Percentiles rank a stretch among this genome's conserved stretches.
These are phyloP conservation scores for Kodamaea jinghongensis DNA, from an alignment of 805 yeast species.

Conservation along the genomic window DNA sequence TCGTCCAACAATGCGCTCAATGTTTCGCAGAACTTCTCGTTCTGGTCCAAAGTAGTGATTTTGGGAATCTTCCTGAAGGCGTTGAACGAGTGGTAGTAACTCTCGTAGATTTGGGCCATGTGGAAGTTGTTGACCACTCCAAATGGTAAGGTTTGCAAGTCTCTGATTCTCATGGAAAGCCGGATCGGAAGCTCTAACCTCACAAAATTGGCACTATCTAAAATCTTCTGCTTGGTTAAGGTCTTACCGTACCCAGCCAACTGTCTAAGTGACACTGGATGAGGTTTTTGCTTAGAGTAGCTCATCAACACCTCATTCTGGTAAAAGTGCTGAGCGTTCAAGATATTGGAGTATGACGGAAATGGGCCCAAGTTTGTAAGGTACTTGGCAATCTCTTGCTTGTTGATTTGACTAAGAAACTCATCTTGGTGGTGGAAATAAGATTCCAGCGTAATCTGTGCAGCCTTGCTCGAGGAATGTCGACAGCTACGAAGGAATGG, in stretches of 20 bases:
- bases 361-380: constrained; percentile 38
- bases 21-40: constrained; percentile 65
- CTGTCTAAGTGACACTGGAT: constrained; percentile 88
- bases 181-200: constrained; percentile 81
- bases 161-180: constrained; percentile 74
- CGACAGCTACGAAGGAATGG: too few species aligned
- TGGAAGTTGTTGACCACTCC: constrained; percentile 83
- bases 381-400: constrained; percentile 28
- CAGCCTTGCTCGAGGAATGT: too few species aligned
- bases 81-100: constrained; percentile 85
- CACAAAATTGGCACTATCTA: constrained; percentile 86
- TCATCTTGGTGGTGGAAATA: constrained; percentile 30
- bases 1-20: constrained; percentile 67
- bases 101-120: constrained; percentile 81
- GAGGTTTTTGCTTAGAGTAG: constrained; percentile 66
- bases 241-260: constrained; percentile 85
- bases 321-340: constrained; percentile 74
- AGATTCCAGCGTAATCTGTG: constrained; percentile 25
- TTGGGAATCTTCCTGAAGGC: constrained; percentile 71
- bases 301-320: constrained; percentile 68
- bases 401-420: constrained; percentile 31
- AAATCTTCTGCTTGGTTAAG: constrained; percentile 70
- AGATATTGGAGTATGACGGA: constrained; percentile 39
- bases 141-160: constrained; percentile 79
- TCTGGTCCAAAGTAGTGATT: constrained; percentile 70